Evolutionary conservation across 2,329 filamentous ascomycete genomes (phyloP), one percentile per base, ranked within the genome.

Genomic region (Phoma herbarum): DNA sequence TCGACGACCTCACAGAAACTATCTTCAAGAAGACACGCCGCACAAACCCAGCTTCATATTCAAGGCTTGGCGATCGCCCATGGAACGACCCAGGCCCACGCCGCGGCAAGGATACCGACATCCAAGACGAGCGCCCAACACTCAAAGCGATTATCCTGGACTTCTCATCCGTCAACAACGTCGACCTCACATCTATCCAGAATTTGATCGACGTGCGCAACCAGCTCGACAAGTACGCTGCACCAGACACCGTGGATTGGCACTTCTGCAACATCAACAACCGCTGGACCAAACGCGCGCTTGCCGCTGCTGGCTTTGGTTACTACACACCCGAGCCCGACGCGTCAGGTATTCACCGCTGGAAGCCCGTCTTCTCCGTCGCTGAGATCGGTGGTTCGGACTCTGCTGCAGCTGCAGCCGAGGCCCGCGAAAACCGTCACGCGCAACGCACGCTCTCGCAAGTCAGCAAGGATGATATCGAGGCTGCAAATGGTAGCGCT

Each of bases 161-260:
- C 76, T 96, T 98, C 78, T 93, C 90, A 0, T 90, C 92, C 0
- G 93, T 98, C 64, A 97, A 97, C 80, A 93, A 97, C 67, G 90
- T 97, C 53, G 95, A 99, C 71, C 88, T 96, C 61, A 98, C 95
- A 0, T 95, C 92, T 0, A 86, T 97, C 2, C 95, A 99, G 79
- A 90, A 92, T 70, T 82, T 99, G 42, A 96, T 98, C 71, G 95
- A 98, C 70, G 90, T 97, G 0, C 91, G 94, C 68, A 97, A 97
- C 78, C 93, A 97, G 74, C 88, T 99, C 35, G 94, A 97, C 77
- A 84, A 88, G n/a, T 96, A 96, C 74, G 86, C 92, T 1, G 78
- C 90, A 0, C 95, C 94, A 0, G 88, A 93, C 23, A 84, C 85
- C 1, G 93, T 98, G 4, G 92, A 98, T 77, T 98, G 94, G 93